Base-by-base conservation (phyloP, 768 basidiomycete genomes). In the Suillus bovinus region DNA sequence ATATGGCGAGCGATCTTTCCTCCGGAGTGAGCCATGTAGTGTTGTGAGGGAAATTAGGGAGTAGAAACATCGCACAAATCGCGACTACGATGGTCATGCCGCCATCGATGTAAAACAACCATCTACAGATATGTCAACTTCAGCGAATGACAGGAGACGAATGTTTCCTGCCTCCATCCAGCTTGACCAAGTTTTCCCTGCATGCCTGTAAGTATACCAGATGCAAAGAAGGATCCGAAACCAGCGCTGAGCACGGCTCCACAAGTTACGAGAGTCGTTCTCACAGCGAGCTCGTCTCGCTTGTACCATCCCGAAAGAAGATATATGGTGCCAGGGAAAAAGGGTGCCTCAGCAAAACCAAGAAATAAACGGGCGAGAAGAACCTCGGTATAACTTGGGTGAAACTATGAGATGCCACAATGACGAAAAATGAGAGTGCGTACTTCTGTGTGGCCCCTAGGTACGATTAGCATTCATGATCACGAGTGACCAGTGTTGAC, bases 171-270 rank as follows among this genome's bases (percentile, higher is more conserved):
- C 82, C 86, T 76, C 90, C 91, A 93, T 0, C 87, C 87, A 4
- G 86, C 78, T 61, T 83, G 79, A 0, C 90, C 90, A 27, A 85
- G 74, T 64, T 78, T 80, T 6, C 85, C 86, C 46, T 89, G 81
- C 86, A 91, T 89, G 20, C 77, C 75, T 61, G 81, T 77, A 16
- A 92, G 80, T 56, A 92, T 90, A 9, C 84, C 87, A 22, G 88
- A 87, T 6, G 89, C 89, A 56, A 93, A 83, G 16, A 92, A 75
- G 0, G 89, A 80, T 5, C 90, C 90, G 71, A 91, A 91, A 2
- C 89, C 90, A 78, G 91, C 92, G 50, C 84, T 85, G 61, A 91
- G 84, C 9, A 93, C 76, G 68, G 80, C 84, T 29, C 90, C 90
- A 64, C 88, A 89, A 54, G 81, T 83, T 20, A 90, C 78, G 55